Evolutionary conservation across 148 eudicot genomes (phyloP).

Genomic region (Camellia sinensis): DNA sequence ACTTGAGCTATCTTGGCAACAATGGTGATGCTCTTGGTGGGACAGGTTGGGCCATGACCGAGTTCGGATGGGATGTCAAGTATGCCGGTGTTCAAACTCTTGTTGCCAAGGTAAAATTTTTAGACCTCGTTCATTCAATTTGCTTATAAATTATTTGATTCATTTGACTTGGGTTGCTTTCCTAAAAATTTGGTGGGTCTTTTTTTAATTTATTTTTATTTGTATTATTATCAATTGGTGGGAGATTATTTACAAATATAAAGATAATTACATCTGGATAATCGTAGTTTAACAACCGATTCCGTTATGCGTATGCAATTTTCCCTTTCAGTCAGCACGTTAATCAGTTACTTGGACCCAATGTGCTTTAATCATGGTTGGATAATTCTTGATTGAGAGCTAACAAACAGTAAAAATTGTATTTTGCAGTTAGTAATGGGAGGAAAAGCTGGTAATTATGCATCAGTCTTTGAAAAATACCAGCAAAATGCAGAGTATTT

Average conservation of each 20-base stretch:
- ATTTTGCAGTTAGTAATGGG: slow-evolving; percentile 75
- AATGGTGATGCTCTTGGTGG: slow-evolving; percentile 88
- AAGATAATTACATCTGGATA: too few species aligned
- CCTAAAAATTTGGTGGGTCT: too few species aligned
- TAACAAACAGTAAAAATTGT: background rate
- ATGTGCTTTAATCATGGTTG: too few species aligned
- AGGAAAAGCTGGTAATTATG: slow-evolving; percentile 59
- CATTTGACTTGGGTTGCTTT: background rate
- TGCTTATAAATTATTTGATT: background rate
- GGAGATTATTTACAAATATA: too few species aligned
- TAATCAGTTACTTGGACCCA: too few species aligned
- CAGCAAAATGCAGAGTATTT: slow-evolving; percentile 85
- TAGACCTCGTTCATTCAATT: background rate
- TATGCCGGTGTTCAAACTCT: slow-evolving; percentile 98
- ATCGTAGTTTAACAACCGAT: too few species aligned
- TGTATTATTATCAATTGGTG: too few species aligned
- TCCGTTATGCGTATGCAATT: too few species aligned
- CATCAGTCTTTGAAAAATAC: slow-evolving; percentile 61
- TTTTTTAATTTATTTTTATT: too few species aligned
- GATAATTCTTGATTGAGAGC: background rate
- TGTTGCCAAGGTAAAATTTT: slow-evolving; percentile 70
- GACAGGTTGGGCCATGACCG: slow-evolving; percentile 94
- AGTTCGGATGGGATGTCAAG: slow-evolving; percentile 98
- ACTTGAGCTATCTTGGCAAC: slow-evolving; percentile 71
- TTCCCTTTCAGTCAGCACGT: too few species aligned